Conservation (phyloP, 2,329 filamentous ascomycete species). For the Alternaria brassicicola region DNA sequence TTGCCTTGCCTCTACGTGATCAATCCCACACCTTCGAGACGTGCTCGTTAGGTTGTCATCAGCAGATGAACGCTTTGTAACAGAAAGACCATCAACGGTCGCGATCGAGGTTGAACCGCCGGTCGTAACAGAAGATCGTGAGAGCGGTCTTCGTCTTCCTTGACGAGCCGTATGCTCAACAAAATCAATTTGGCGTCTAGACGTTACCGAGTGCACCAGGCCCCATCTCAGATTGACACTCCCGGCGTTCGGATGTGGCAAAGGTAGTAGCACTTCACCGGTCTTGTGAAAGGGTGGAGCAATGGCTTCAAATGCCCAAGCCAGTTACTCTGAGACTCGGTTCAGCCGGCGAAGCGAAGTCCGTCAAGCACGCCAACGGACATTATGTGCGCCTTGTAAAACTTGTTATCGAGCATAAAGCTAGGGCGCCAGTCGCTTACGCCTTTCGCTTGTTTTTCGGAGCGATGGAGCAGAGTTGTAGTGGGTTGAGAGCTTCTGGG, state of each 20-base stretch:
- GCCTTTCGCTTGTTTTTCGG: too few species aligned
- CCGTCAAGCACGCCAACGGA: background rate
- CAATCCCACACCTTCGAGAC: background rate
- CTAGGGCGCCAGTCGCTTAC: too few species aligned
- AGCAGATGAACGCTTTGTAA: background rate
- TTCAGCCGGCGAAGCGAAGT: background rate
- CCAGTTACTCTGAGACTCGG: background rate
- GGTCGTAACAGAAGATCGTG: background rate
- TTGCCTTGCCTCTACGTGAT: background rate
- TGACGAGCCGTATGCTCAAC: background rate
- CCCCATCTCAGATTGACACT: background rate
- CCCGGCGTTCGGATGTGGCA: background rate
- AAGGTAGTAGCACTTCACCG: background rate
- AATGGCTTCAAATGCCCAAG: background rate
- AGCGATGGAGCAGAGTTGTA: background rate
- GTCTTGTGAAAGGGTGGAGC: background rate
- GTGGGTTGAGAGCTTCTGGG: background rate
- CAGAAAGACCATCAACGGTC: background rate
- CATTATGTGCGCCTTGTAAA: background rate
- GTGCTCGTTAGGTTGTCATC: background rate
- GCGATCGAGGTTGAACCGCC: background rate
- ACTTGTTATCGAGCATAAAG: background rate
- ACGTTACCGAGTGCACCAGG: background rate
- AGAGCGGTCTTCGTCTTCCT: background rate
- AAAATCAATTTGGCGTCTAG: background rate